Percentiles rank a stretch among this genome's conserved stretches.
phyloP scores from a whole-genome alignment of 768 basidiomycete genomes.

The Mrakia hoshinonis region DNA sequence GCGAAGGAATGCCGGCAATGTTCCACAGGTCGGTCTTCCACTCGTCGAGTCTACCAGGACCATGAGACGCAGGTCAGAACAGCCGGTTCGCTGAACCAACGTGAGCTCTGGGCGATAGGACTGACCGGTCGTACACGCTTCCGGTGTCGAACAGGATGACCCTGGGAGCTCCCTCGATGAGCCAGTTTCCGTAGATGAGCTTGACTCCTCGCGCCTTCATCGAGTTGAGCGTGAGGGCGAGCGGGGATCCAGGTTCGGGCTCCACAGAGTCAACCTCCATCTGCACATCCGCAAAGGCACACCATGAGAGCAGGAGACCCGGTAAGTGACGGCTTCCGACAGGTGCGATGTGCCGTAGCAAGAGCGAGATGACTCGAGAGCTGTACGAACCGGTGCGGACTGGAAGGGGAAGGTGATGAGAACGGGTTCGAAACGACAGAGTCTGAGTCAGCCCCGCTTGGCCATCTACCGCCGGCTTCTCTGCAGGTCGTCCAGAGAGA shows the following conservation, averaged over 20 bases:
- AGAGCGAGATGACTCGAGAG: not conserved
- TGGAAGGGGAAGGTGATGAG: constrained; percentile 6
- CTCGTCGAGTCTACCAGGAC: constrained; percentile 58
- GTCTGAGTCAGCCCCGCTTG: not conserved
- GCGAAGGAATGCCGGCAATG: constrained; percentile 91
- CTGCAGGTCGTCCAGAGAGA: not conserved
- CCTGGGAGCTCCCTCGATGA: constrained; percentile 91
- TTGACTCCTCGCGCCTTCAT: constrained; percentile 91
- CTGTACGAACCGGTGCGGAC: constrained; percentile 24
- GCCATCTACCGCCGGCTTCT: not conserved
- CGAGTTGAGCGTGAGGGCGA: constrained; percentile 63
- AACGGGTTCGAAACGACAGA: not conserved
- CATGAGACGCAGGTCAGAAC: not conserved
- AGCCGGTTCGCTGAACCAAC: not conserved
- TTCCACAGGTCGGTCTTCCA: constrained; percentile 99
- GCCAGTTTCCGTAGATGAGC: constrained; percentile 90
- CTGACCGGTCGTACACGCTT: constrained; percentile 62
- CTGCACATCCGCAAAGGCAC: constrained; percentile 43
- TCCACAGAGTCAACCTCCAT: constrained; percentile 97
- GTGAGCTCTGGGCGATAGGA: too few relatives aligned
- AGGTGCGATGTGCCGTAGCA: not conserved
- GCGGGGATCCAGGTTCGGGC: constrained; percentile 59
- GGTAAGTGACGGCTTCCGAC: not conserved
- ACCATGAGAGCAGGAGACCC: not conserved
- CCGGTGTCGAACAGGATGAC: constrained; percentile 95